Evolutionary conservation across 2,329 filamentous ascomycete species (phyloP), one percentile per base, ranked within the genome.

Genomic region (Fusarium sp.): DNA sequence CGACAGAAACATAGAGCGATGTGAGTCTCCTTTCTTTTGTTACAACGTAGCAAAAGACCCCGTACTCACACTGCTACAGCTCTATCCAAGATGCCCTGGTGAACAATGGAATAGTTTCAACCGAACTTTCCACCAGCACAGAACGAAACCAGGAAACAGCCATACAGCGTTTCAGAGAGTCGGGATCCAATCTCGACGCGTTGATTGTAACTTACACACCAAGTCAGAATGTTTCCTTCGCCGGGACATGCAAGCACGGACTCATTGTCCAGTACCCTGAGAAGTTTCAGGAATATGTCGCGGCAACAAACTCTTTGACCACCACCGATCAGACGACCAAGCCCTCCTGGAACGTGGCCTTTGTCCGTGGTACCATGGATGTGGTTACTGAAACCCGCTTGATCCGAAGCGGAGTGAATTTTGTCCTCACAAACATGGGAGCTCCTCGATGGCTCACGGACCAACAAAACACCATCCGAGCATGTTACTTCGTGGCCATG

Each of bases 201-300:
- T 8, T 62, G 8, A 45, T 62, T 27, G 58, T 52, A 7, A 59
- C 59, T 2, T 62, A 44, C 6, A 16, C 14, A 8, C 9, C 18
- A 3, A 16, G 55, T 3, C 43, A 18, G 5, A 18, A 2, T 2
- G 9, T 8, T 2, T 29, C 14, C 1, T 62, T 58, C 29, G 8
- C 24, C 10, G 59, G 53, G 2, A 38, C 22, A 16, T 59, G 53
- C 6, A 12, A 29, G 14, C n/a, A 9, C 6, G 53, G 44, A 4
- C 14, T 62, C 6, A 20, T 62, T 0, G 15, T 50, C 6, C 43
- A 62, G 6, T 20, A 20, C 12, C 24, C 45, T 7, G 15, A 24
- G 6, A 8, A 38, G 1, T 2, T 59, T 6, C 12, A 15, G 3
- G 40, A 57, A 2, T 29, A 30, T 1, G 10, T 24, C 12, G 10